Percentiles rank a stretch among this genome's conserved stretches.
Conservation (phyloP, 2,329 filamentous ascomycete species). For the Aspergillus caelatus region DNA sequence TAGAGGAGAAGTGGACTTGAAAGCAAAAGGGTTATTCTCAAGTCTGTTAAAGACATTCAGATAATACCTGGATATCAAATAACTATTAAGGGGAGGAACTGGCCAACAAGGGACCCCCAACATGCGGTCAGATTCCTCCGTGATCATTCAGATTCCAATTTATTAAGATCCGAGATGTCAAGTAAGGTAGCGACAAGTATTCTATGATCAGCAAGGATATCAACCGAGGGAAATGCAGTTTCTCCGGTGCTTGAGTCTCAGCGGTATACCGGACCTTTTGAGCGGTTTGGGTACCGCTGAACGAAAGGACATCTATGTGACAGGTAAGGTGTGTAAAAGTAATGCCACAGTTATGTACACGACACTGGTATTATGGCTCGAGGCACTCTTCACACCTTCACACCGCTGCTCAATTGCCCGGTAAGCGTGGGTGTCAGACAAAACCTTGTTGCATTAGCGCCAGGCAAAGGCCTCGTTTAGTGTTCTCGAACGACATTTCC, state of each 20-base stretch:
- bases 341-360: background rate
- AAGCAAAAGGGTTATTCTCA: background rate
- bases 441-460: background rate
- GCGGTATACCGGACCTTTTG: background rate
- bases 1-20: background rate
- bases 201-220: background rate
- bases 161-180: background rate
- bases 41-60: background rate
- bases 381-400: background rate
- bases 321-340: background rate
- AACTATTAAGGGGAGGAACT: background rate
- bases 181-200: background rate
- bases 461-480: background rate
- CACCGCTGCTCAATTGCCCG: background rate
- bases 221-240: background rate
- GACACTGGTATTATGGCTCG: background rate
- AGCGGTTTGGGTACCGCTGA: too few species aligned
- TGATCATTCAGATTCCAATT: background rate
- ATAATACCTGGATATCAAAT: background rate
- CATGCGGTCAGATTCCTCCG: background rate
- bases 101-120: background rate
- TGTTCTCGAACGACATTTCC: background rate
- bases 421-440: background rate
- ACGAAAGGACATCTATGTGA: too few species aligned
- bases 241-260: rapidly evolving